Evolutionary conservation across 116 monocot species (phyloP).

Genomic region (Dioscorea cayenensis): DNA sequence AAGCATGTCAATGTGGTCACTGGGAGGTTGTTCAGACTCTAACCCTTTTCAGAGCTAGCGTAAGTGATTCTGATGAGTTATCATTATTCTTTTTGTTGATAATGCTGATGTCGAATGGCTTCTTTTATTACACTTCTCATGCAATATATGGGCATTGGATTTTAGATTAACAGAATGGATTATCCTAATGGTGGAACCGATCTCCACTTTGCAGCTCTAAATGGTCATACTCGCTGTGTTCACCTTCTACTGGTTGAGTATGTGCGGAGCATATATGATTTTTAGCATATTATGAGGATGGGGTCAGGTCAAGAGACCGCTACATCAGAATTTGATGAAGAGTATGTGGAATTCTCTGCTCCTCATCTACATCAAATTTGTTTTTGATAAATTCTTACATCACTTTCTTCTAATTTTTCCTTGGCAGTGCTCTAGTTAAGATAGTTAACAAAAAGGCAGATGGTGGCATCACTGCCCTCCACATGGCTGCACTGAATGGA

Average conservation of each 20-base stretch:
- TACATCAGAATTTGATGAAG: constrained; percentile 50
- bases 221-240: constrained; percentile 83
- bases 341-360: constrained; percentile 23
- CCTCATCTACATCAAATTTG: constrained; percentile 1
- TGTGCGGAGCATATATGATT: constrained; percentile 75
- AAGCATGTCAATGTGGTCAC: constrained; percentile 94
- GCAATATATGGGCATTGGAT: neutral
- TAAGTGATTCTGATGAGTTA: constrained; percentile 13
- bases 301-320: constrained; percentile 24
- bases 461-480: constrained; percentile 93
- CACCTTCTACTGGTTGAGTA: constrained; percentile 78
- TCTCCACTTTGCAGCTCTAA: too few relatives aligned
- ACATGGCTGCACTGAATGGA: constrained; percentile 94
- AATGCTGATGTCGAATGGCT: neutral
- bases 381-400: neutral
- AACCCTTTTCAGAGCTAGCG: constrained; percentile 84
- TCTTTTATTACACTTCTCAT: constrained; percentile 1
- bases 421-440: constrained; percentile 42
- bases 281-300: constrained; percentile 37
- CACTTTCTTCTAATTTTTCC: constrained; percentile 7
- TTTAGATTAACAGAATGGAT: constrained; percentile 85
- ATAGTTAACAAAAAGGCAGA: constrained; percentile 78
- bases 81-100: neutral
- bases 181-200: constrained; percentile 93
- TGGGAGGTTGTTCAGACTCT: constrained; percentile 98